Evolutionary conservation across 192 early-diverging fungal genomes (phyloP).

Genomic region (Umbelopsis isabellina): DNA sequence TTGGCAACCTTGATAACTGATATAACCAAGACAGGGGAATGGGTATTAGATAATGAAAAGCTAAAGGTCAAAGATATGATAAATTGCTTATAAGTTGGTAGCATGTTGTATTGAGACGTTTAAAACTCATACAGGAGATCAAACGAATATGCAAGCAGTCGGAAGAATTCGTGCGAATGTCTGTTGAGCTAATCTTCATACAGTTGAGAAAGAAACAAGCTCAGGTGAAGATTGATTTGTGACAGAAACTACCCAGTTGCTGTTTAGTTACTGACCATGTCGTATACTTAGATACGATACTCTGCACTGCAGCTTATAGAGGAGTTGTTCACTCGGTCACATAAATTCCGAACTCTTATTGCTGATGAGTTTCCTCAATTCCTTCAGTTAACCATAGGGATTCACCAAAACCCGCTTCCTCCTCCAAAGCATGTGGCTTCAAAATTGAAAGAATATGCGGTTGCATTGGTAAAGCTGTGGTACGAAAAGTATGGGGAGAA

Average conservation of each 20-base stretch:
- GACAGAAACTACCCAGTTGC: neutral
- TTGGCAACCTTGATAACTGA: constrained; percentile 25
- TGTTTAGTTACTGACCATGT: neutral
- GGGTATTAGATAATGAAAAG: constrained; percentile 27
- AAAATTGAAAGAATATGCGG: constrained; percentile 50
- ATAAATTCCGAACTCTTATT: constrained; percentile 61
- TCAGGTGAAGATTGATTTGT: constrained; percentile 38
- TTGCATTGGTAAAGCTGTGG: constrained; percentile 60
- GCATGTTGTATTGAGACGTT: neutral
- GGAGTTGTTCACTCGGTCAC: constrained; percentile 67
- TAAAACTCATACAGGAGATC: constrained; percentile 36
- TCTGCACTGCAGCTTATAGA: constrained; percentile 60
- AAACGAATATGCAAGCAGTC: constrained; percentile 52
- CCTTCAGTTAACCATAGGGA: constrained; percentile 58
- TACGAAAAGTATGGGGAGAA: constrained; percentile 54
- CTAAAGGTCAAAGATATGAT: constrained; percentile 28
- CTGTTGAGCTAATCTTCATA: constrained; percentile 43
- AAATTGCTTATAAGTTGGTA: neutral
- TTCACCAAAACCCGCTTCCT: constrained; percentile 55
- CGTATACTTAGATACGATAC: constrained; percentile 55
- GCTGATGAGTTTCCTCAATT: constrained; percentile 55
- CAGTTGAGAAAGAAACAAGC: constrained; percentile 56
- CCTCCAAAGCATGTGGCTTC: constrained; percentile 53
- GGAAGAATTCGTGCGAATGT: constrained; percentile 40
- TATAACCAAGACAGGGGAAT: constrained; percentile 40